A percentile compares a stretch with the other conserved stretches of the same genome.
Evolutionary conservation across 2,329 filamentous ascomycete species (phyloP).

Genomic region (Pseudohalonectria lignicola): DNA sequence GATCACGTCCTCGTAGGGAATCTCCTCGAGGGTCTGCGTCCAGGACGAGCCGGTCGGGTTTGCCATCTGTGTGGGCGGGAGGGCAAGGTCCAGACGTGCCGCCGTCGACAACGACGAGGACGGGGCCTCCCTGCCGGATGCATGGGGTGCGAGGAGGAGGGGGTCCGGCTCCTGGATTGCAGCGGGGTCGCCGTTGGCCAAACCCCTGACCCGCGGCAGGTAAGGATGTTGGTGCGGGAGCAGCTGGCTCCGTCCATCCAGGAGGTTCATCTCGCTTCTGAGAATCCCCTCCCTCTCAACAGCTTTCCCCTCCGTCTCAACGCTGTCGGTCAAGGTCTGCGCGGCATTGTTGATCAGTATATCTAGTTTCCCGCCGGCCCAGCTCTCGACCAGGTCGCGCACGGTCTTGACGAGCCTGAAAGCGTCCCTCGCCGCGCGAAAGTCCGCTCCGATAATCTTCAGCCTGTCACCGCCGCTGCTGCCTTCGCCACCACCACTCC

Average conservation of each 20-base stretch:
- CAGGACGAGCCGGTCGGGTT: not conserved
- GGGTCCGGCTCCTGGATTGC: no score
- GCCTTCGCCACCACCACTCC: no score
- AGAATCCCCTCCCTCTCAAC: not conserved
- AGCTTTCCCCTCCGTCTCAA: conserved; percentile 3
- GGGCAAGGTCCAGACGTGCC: not conserved
- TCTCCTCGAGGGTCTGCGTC: not conserved
- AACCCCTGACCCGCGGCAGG: not conserved
- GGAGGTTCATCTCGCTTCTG: no score
- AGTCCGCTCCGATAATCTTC: not conserved
- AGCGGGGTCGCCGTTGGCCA: no score
- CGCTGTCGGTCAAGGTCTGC: conserved; percentile 22
- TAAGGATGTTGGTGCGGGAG: not conserved
- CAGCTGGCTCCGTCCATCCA: no score
- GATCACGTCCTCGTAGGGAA: not conserved
- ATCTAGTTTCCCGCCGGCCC: conserved; percentile 11
- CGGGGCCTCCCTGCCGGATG: no score
- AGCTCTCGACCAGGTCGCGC: not conserved
- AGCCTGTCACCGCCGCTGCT: not conserved
- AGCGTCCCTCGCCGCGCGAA: not conserved
- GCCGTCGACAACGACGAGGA: no score
- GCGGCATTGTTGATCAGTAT: conserved; percentile 27
- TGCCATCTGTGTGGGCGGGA: not conserved
- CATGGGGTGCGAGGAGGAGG: no score
- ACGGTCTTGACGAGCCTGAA: not conserved